Evolutionary conservation across 2,329 filamentous ascomycete genomes (phyloP).

Genomic region (Septoria linicola): DNA sequence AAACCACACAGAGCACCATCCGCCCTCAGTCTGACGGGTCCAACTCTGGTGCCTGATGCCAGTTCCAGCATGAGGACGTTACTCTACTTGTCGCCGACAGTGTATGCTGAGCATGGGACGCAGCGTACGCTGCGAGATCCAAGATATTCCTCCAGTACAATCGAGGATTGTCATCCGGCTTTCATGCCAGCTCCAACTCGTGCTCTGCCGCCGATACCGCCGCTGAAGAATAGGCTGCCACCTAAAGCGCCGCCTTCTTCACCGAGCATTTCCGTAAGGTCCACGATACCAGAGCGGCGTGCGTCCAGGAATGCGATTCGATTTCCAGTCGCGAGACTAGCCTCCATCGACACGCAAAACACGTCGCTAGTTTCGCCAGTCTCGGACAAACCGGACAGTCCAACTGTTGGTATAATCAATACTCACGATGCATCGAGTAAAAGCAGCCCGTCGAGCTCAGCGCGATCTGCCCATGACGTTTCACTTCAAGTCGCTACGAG

Average conservation of each 20-base stretch:
- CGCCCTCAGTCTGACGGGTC: neutral
- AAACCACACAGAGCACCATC: neutral
- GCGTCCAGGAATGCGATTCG: neutral
- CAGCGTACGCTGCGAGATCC: neutral
- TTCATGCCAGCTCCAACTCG: neutral
- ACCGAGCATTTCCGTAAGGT: conserved; percentile 1
- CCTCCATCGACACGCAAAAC: neutral
- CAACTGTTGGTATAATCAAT: neutral
- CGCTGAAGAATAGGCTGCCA: conserved; percentile 4
- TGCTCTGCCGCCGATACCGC: conserved; percentile 12
- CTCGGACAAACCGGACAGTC: conserved; percentile 2
- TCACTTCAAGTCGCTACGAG: too few species aligned
- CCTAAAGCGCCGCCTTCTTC: conserved; percentile 13
- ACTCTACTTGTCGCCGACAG: neutral
- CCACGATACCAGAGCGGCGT: neutral
- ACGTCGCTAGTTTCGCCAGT: conserved; percentile 11
- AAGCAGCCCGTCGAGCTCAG: neutral
- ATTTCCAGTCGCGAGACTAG: neutral
- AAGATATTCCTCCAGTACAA: neutral
- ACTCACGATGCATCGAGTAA: neutral
- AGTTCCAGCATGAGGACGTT: conserved; percentile 10
- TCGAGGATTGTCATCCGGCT: neutral
- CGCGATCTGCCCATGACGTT: too few species aligned
- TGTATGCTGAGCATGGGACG: neutral
- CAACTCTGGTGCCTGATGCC: conserved; percentile 6